Conservation (phyloP, 139 green algal genomes). For the Spirogloea muscicola region DNA sequence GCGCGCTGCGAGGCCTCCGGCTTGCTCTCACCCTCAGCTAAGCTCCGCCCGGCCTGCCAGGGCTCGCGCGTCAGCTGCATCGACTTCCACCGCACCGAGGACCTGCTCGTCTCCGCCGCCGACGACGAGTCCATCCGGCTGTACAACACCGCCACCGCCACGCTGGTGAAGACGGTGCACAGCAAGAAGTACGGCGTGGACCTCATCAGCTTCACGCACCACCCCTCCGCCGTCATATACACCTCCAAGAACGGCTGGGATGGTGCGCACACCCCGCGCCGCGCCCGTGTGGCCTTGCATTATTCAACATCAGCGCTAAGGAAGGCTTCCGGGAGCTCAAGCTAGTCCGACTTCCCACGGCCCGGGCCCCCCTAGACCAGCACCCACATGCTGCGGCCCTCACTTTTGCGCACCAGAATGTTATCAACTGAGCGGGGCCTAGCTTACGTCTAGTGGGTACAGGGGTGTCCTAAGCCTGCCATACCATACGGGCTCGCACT, state of each 20-base stretch:
- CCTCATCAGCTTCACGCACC: constrained; percentile 78
- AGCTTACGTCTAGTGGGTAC: too few relatives aligned
- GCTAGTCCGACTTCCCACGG: too few relatives aligned
- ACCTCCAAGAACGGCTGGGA: constrained; percentile 70
- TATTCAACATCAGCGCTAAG: too few relatives aligned
- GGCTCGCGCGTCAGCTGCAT: constrained; percentile 80
- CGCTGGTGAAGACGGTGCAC: constrained; percentile 56
- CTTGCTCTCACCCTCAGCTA: too few relatives aligned
- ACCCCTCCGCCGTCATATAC: constrained; percentile 64
- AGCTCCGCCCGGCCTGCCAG: too few relatives aligned
- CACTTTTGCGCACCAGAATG: background rate
- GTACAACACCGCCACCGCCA: constrained; percentile 69
- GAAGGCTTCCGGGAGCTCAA: too few relatives aligned
- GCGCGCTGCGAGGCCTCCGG: too few relatives aligned
- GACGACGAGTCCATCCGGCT: constrained; percentile 81
- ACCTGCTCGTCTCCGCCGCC: constrained; percentile 74
- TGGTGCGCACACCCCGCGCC: constrained; percentile 14
- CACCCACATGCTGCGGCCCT: background rate
- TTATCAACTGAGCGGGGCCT: background rate
- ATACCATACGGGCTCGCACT: too few relatives aligned
- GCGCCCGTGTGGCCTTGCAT: too few relatives aligned
- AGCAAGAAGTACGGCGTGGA: constrained; percentile 80
- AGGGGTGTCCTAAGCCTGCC: too few relatives aligned
- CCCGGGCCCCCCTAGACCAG: too few relatives aligned
- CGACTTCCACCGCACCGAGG: constrained; percentile 78